Evolutionary conservation across 2,329 filamentous ascomycete species (phyloP).

Genomic region (Triangularia setosa): DNA sequence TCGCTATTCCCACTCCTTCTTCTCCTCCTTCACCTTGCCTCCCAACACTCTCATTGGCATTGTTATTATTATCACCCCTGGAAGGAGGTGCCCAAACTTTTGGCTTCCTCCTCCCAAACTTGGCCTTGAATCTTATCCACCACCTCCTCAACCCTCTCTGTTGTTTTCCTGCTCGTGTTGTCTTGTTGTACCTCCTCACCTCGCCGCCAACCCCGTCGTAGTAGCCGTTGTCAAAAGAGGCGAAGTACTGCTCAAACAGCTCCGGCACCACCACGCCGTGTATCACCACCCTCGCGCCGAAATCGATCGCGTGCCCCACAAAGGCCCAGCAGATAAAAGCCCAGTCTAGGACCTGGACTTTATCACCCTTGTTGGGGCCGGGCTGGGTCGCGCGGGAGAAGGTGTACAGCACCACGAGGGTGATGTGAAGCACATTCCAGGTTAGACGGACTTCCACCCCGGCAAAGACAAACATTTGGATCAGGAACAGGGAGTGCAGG

Average conservation of each 20-base stretch:
- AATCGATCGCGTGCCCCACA: conserved; percentile 16
- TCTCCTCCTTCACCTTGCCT: neutral
- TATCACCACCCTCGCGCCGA: conserved; percentile 13
- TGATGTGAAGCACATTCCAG: conserved; percentile 21
- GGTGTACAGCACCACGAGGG: conserved; percentile 16
- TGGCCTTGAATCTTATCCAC: neutral
- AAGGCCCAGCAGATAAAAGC: conserved; percentile 21
- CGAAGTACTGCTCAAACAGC: conserved; percentile 19
- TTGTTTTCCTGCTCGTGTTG: too few species aligned
- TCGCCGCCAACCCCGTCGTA: neutral
- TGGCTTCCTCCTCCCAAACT: neutral
- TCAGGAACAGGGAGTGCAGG: conserved; percentile 19
- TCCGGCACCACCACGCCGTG: conserved; percentile 12
- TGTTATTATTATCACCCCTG: neutral
- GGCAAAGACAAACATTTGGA: conserved; percentile 21
- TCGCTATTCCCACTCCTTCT: too few species aligned
- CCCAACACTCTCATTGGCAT: neutral
- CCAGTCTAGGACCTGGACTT: conserved; percentile 16
- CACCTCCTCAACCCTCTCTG: neutral
- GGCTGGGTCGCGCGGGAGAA: neutral
- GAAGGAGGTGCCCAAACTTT: neutral
- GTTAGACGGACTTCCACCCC: conserved; percentile 18
- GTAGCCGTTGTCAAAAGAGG: conserved; percentile 14
- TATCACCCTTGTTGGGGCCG: neutral
- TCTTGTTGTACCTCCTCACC: neutral